Evolutionary conservation across 1,284 basidiomycete genomes (phyloP), one percentile per base, ranked within the genome.

Genomic region (Cerioporus squamosus): DNA sequence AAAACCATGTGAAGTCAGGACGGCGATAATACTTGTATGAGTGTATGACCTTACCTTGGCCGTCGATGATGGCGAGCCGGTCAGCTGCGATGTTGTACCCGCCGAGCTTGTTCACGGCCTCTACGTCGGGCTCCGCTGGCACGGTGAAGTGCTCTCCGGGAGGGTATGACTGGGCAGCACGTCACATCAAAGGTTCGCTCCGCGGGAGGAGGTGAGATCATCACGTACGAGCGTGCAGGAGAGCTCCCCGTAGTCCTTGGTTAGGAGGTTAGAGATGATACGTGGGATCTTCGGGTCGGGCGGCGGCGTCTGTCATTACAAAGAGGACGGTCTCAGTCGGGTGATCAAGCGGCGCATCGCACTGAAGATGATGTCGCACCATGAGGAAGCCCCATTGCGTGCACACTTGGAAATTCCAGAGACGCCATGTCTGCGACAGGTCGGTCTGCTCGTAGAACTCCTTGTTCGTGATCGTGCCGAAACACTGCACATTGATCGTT

Each of bases 351-450:
- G 14, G 17, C 10, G 38, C 5, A 14, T 17, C 12, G 8, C 15
- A 18, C 23, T 24, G 29, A 18, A 36, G 10, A 17, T n/a, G 42
- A 23, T 15, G 9, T 14, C 76, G 22, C 66, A 89, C 90, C 5
- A 77, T 81, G 71, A 96, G 95, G 75, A 95, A 98, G 2, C 95
- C 96, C 95, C 95, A 98, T 69, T 96, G 86, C 0, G 91, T 95
- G 77, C 94, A 97, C 59, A 90, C 87, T 74, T 97, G 95, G 82
- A 95, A 98, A 2, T 81, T 72, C 96, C 96, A 98, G 12, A 91
- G 78, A 40, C 94, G 82, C 93, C 94, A 96, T 0, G 81, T 82
- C 70, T 92, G 83, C 54, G 85, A 78, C 4, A 93, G 75, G n/a
- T 81, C 82, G 1, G 82, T 84, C 18, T 81, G 78, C 60, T 81